These are phyloP conservation scores for Naumovozyma castellii DNA, from an alignment of 805 yeast species.

Conservation along the genomic window DNA sequence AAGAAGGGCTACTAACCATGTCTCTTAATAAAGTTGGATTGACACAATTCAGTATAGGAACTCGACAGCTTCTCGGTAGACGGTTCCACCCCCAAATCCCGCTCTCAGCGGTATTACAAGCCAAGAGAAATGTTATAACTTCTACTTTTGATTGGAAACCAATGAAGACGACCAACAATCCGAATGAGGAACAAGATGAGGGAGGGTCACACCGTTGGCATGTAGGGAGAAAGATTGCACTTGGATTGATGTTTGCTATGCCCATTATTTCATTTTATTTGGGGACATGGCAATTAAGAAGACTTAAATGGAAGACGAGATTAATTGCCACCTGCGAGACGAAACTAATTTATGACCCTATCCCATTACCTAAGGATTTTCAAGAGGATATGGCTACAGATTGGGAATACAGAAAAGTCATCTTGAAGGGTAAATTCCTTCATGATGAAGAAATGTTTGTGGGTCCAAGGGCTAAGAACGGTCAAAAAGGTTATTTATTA, in stretches of 20 bases:
- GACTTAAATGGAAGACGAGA: conserved; percentile 81
- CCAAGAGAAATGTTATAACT: conserved; percentile 39
- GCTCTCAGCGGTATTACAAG: not conserved
- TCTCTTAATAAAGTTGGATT: too few relatives aligned
- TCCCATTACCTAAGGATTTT: conserved; percentile 58
- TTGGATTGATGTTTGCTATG: conserved; percentile 49
- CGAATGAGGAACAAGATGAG: conserved; percentile 32
- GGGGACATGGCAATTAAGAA: conserved; percentile 87
- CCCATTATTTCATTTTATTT: conserved; percentile 78
- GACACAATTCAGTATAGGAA: too few relatives aligned
- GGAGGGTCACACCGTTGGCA: conserved; percentile 11
- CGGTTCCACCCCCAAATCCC: too few relatives aligned
- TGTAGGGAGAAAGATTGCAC: conserved; percentile 27
- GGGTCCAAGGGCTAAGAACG: conserved; percentile 77
- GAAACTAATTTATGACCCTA: conserved; percentile 61
- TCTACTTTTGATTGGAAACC: conserved; percentile 83
- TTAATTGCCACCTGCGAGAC: conserved; percentile 79
- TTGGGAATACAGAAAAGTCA: conserved; percentile 74
- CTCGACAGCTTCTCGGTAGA: too few relatives aligned
- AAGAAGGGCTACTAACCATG: too few relatives aligned
- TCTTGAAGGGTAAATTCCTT: conserved; percentile 67
- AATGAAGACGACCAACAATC: conserved; percentile 38
- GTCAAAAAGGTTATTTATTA: conserved; percentile 64
- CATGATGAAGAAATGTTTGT: conserved; percentile 83
- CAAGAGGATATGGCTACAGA: conserved; percentile 58